Evolutionary conservation across 148 eudicot species (phyloP), one percentile per base, ranked within the genome.

Genomic region (Cornus florida): DNA sequence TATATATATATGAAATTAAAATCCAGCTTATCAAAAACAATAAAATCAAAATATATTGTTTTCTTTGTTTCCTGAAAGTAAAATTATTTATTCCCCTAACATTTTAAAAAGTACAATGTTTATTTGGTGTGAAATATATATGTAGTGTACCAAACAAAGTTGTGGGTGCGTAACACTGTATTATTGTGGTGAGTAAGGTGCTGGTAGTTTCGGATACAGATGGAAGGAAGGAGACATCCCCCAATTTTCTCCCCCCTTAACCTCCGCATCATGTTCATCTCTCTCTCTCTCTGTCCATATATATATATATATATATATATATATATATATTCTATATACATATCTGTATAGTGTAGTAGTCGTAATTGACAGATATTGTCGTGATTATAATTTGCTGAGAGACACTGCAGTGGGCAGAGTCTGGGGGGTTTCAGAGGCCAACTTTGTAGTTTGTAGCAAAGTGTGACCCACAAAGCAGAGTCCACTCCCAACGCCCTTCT

Each of bases 171-270:
- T 4, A 43, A 43, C 48, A 43, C 48, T 9, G 8, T 43, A 12
- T 70, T 16, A 4, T 33, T 41, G 23, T 1, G 0, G 10, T 20
- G 72, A 62, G 2, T 48, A 16, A 16, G 64, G 66, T 24, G 66
- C 66, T 62, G 66, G 66, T 4, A 6, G 17, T 62, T 62, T 62
- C 8, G 23, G 66, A n/a, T 62, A 62, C 66, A 62, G 66, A 62
- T 62, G 66, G 66, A 62, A 62, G 23, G 24, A 62, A 62, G 66
- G 66, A 62, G 66, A 62, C 66, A 62, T 62, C 66, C 66, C 17
- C 19, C 66, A 62, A 62, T 62, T 62, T 4, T 20, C 66, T 62
- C 64, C 23, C 66, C 66, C 23, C 59, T 53, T 53, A 3, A 12
- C 59, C 17, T 53, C 17, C 59, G 59, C 16, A 53, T 14, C 17